Percentiles rank a stretch among this genome's conserved stretches.
Conservation (phyloP, 352 stramenopile genomes). For the Peronospora destructor region DNA sequence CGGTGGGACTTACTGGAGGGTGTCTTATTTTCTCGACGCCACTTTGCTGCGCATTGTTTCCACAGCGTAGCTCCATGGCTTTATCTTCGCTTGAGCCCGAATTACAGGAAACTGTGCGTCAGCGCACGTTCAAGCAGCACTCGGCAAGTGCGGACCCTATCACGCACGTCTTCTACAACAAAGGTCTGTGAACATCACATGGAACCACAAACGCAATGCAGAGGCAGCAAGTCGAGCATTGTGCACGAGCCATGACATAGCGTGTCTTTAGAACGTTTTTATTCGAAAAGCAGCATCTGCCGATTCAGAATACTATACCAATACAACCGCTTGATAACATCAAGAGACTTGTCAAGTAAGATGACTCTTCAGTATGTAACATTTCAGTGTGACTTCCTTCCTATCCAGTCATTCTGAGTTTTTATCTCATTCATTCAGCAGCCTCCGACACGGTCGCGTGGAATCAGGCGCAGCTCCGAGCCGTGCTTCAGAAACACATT, state of each 20-base stretch:
- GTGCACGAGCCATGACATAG: constrained; percentile 2
- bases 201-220: too few species aligned
- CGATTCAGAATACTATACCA: constrained; percentile 24
- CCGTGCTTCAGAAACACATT: constrained; percentile 84
- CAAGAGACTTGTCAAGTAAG: background rate
- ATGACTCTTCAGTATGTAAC: background rate
- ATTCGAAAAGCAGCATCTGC: constrained; percentile 13
- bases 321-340: constrained; percentile 18
- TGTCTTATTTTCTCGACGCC: constrained; percentile 73
- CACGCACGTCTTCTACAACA: constrained; percentile 74
- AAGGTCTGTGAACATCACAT: constrained; percentile 40
- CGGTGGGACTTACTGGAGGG: constrained; percentile 62
- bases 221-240: background rate
- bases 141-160: constrained; percentile 22
- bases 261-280: constrained; percentile 13
- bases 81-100: constrained; percentile 57
- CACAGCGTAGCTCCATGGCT: constrained; percentile 58
- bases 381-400: constrained; percentile 2
- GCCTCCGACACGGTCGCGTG: constrained; percentile 70
- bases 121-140: constrained; percentile 41
- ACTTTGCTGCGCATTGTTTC: constrained; percentile 79
- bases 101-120: constrained; percentile 47
- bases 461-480: constrained; percentile 77
- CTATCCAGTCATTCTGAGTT: background rate
- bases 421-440: constrained; percentile 7